Evolutionary conservation across 2,329 filamentous ascomycete genomes (phyloP).

Genomic region (Neopestalotiopsis rosae): DNA sequence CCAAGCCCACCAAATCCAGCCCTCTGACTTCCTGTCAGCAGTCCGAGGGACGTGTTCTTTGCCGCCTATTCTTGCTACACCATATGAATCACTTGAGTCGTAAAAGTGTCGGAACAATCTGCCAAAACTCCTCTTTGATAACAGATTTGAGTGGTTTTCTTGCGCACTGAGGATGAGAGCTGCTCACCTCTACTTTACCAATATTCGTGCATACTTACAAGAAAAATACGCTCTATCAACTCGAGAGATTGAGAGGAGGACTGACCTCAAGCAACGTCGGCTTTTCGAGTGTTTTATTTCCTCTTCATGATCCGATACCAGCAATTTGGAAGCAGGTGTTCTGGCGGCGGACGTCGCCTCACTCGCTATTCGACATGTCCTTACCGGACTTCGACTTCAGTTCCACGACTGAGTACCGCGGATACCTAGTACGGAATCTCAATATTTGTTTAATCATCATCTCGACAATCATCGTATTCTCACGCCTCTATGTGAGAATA

Average conservation of each 20-base stretch:
- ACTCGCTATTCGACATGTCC: not conserved
- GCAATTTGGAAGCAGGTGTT: not conserved
- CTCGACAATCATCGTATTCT: slow-evolving; percentile 32
- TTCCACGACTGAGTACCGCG: slow-evolving; percentile 22
- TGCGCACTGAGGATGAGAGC: too few species aligned
- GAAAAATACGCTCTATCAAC: too few species aligned
- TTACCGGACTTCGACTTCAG: slow-evolving; percentile 15
- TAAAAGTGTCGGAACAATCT: not conserved
- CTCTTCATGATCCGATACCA: not conserved
- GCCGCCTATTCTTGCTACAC: not conserved
- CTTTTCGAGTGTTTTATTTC: not conserved
- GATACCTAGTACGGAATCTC: slow-evolving; percentile 51
- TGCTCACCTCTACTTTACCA: too few species aligned
- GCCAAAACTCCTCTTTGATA: too few species aligned
- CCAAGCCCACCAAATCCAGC: not conserved
- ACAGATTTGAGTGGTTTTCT: too few species aligned
- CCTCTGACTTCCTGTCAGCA: not conserved
- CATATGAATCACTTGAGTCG: not conserved
- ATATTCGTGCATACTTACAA: too few species aligned
- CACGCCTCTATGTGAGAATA: slow-evolving; percentile 35
- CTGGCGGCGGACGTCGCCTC: not conserved
- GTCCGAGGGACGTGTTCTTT: not conserved
- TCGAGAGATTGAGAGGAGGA: too few species aligned
- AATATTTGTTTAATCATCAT: slow-evolving; percentile 45
- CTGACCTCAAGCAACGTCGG: too few species aligned